Percentiles rank a stretch among this genome's conserved stretches.
Evolutionary conservation across 345 rosid species (phyloP).

Genomic region (Populus tremula): DNA sequence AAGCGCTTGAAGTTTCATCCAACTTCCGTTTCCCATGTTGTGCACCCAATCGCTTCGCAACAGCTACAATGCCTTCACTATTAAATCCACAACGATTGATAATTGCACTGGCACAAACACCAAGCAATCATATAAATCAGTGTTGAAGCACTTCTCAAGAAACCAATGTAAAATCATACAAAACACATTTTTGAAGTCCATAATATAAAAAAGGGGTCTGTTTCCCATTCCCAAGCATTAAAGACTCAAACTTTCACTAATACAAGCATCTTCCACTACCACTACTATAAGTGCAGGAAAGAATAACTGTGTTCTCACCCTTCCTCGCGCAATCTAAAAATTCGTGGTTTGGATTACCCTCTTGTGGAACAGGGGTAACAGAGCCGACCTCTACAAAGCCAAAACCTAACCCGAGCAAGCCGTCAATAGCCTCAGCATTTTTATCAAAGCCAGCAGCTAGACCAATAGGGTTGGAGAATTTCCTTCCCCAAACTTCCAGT

Average conservation of each 20-base stretch:
- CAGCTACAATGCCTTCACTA: slow-evolving; percentile 93
- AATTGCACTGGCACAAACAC: slow-evolving; percentile 64
- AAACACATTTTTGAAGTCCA: background rate
- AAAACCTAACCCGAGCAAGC: slow-evolving; percentile 83
- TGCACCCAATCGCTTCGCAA: slow-evolving; percentile 93
- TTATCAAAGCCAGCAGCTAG: slow-evolving; percentile 99
- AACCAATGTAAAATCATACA: background rate
- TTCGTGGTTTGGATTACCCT: slow-evolving; percentile 89
- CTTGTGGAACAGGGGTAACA: slow-evolving; percentile 93
- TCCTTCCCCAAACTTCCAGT: slow-evolving; percentile 93
- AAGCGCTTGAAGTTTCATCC: slow-evolving; percentile 70
- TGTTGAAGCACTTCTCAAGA: slow-evolving; percentile 3
- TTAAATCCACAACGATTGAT: slow-evolving; percentile 95
- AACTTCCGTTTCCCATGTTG: slow-evolving; percentile 97
- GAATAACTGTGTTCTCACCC: slow-evolving; percentile 45
- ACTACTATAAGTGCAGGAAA: background rate
- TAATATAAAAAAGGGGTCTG: background rate
- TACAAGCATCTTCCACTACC: background rate
- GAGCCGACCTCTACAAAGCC: slow-evolving; percentile 99
- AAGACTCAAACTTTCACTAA: background rate
- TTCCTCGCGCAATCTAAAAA: slow-evolving; percentile 78
- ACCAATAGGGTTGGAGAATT: slow-evolving; percentile 91
- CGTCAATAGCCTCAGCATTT: slow-evolving; percentile 95
- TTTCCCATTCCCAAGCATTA: background rate
- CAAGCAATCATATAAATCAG: slow-evolving; percentile 10